phyloP scores from a whole-genome alignment of 306 rosid genomes.

The Begonia peltatifolia region DNA sequence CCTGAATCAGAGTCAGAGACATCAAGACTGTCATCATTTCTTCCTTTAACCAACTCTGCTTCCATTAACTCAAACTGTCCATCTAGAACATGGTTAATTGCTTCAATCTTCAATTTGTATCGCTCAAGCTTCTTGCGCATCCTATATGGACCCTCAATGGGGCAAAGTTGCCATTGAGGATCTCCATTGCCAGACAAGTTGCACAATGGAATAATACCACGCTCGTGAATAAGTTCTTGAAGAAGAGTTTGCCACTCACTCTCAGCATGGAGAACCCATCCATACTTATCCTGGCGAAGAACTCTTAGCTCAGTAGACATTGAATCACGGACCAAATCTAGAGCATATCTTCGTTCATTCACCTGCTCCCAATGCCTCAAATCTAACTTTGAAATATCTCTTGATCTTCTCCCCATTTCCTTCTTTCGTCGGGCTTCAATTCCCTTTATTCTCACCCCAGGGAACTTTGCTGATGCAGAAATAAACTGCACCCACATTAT shows the following conservation, averaged over 20 bases:
- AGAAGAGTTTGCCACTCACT: conserved; percentile 97
- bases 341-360: conserved; percentile 86
- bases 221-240: conserved; percentile 92
- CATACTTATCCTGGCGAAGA: conserved; percentile 97
- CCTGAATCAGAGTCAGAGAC: conserved; percentile 44
- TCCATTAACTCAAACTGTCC: conserved; percentile 52
- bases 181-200: conserved; percentile 44
- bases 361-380: conserved; percentile 90
- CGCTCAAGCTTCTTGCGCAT: conserved; percentile 96
- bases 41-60: conserved; percentile 33
- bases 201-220: conserved; percentile 72
- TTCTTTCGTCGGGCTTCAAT: conserved; percentile 90
- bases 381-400: conserved; percentile 71
- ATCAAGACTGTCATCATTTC: conserved; percentile 33
- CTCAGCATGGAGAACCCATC: conserved; percentile 99
- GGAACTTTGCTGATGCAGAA: conserved; percentile 83
- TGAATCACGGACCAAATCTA: conserved; percentile 84
- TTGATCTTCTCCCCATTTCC: conserved; percentile 83
- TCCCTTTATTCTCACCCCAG: conserved; percentile 92
- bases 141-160: conserved; percentile 97
- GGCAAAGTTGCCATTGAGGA: conserved; percentile 93
- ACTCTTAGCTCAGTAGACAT: conserved; percentile 97
- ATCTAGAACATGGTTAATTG: conserved; percentile 75
- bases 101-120: conserved; percentile 62
- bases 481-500: conserved; percentile 97